A percentile compares a stretch with the other conserved stretches of the same genome.
Evolutionary conservation across 768 basidiomycete genomes (phyloP).

Genomic region (Amanita polypyramis): DNA sequence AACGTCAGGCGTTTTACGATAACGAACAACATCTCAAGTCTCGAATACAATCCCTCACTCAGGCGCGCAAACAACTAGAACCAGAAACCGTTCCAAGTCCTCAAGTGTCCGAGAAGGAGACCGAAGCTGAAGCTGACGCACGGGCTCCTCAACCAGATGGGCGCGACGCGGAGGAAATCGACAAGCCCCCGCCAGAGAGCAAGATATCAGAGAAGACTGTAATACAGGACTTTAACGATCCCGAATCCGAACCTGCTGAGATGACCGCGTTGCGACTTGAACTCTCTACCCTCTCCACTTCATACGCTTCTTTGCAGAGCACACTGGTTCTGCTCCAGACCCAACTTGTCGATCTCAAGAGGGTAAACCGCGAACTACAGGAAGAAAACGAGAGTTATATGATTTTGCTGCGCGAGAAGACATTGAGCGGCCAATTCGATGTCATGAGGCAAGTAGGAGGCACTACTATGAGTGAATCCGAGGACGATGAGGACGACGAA

Average conservation of each 20-base stretch:
- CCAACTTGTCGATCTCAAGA: constrained; percentile 79
- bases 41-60: constrained; percentile 71
- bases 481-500: constrained; percentile 30
- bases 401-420: constrained; percentile 85
- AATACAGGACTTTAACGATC: constrained; percentile 47
- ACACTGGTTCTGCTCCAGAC: constrained; percentile 77
- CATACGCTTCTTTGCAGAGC: constrained; percentile 73
- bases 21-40: constrained; percentile 91
- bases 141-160: constrained; percentile 10
- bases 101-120: constrained; percentile 28
- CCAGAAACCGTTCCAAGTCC: constrained; percentile 17
- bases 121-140: constrained; percentile 27
- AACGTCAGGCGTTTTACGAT: constrained; percentile 87
- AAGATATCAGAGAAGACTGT: constrained; percentile 10
- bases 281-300: constrained; percentile 77
- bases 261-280: constrained; percentile 79
- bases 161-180: constrained; percentile 14
- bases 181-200: constrained; percentile 8
- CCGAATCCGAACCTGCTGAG: constrained; percentile 72
- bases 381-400: constrained; percentile 98
- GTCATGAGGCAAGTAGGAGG: constrained; percentile 58
- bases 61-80: constrained; percentile 49
- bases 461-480: constrained; percentile 23
- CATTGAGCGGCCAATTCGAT: constrained; percentile 82
- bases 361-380: constrained; percentile 79